Evolutionary conservation across 768 basidiomycete genomes (phyloP).

Genomic region (Hypsizygus marmoreus): DNA sequence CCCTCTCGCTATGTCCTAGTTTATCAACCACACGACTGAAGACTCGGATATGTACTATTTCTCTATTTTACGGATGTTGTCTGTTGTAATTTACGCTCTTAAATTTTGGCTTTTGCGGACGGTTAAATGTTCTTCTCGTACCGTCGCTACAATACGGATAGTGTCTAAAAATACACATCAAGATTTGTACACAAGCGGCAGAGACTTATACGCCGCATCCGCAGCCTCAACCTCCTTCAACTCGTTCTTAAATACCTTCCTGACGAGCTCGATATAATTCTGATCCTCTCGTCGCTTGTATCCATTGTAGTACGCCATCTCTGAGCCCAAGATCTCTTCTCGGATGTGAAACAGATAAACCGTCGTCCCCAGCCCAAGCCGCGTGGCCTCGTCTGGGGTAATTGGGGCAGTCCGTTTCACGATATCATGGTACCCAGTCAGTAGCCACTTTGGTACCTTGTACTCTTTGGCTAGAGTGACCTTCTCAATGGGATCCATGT

Average conservation of each 20-base stretch:
- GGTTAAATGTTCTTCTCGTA: no score
- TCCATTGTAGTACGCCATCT: not conserved
- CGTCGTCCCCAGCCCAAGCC: slow-evolving; percentile 25
- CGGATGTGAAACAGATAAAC: slow-evolving; percentile 19
- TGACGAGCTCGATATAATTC: slow-evolving; percentile 5
- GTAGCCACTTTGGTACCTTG: slow-evolving; percentile 34
- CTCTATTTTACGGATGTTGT: no score
- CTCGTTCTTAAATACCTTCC: slow-evolving; percentile 6
- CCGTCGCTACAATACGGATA: no score
- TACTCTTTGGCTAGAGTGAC: slow-evolving; percentile 34
- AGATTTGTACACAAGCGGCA: no score
- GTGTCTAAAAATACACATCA: no score
- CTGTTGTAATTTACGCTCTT: no score
- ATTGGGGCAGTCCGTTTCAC: slow-evolving; percentile 24
- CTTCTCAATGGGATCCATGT: slow-evolving; percentile 25
- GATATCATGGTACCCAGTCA: slow-evolving; percentile 26
- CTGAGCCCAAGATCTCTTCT: slow-evolving; percentile 11
- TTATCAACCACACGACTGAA: no score
- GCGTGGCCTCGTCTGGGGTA: slow-evolving; percentile 23
- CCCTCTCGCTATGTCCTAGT: no score
- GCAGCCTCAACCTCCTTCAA: slow-evolving; percentile 9
- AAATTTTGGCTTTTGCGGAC: no score
- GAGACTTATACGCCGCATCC: not conserved
- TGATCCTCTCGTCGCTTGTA: slow-evolving; percentile 1
- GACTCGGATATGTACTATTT: no score